These are phyloP conservation scores for Aspergillus pseudoviridinutans DNA, from an alignment of 2,329 filamentous ascomycete genomes.

Conservation along the genomic window DNA sequence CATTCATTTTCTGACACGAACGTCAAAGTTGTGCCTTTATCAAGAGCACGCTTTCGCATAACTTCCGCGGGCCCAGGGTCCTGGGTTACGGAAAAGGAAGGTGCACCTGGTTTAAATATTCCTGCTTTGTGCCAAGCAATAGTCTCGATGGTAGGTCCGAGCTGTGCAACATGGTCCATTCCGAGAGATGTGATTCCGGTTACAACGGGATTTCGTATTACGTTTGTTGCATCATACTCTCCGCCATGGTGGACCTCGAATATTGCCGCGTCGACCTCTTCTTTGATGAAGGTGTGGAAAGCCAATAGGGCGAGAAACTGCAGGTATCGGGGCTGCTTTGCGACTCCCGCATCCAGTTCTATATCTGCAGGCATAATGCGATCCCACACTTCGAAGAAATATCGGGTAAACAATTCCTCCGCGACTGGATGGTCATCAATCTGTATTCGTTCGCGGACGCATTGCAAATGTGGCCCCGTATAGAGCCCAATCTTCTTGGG, in stretches of 20 bases:
- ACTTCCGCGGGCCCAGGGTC: constrained; percentile 45
- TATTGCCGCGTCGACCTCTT: constrained; percentile 60
- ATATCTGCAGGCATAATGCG: constrained; percentile 27
- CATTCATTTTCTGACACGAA: constrained; percentile 34
- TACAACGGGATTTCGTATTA: constrained; percentile 56
- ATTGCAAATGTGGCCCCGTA: constrained; percentile 26
- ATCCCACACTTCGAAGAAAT: constrained; percentile 33
- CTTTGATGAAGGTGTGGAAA: constrained; percentile 62
- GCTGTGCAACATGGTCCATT: constrained; percentile 62
- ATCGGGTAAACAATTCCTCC: constrained; percentile 20
- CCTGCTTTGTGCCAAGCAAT: constrained; percentile 74
- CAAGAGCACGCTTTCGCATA: constrained; percentile 48
- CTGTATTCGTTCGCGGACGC: constrained; percentile 35
- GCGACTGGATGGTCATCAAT: constrained; percentile 28
- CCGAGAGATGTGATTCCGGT: constrained; percentile 63
- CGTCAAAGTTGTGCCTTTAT: constrained; percentile 48
- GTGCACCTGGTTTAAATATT: constrained; percentile 60
- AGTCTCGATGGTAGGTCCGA: constrained; percentile 60
- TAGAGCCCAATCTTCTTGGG: constrained; percentile 24
- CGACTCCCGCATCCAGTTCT: constrained; percentile 4
- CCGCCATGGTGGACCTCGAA: constrained; percentile 67
- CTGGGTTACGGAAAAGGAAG: constrained; percentile 58
- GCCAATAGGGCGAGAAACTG: constrained; percentile 59
- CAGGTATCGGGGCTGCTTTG: constrained; percentile 43
- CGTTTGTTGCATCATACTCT: constrained; percentile 65